Evolutionary conservation across 225 moss, liverwort and hornwort species (phyloP), one percentile per base, ranked within the genome.

Genomic region (Physcomitrium patens): DNA sequence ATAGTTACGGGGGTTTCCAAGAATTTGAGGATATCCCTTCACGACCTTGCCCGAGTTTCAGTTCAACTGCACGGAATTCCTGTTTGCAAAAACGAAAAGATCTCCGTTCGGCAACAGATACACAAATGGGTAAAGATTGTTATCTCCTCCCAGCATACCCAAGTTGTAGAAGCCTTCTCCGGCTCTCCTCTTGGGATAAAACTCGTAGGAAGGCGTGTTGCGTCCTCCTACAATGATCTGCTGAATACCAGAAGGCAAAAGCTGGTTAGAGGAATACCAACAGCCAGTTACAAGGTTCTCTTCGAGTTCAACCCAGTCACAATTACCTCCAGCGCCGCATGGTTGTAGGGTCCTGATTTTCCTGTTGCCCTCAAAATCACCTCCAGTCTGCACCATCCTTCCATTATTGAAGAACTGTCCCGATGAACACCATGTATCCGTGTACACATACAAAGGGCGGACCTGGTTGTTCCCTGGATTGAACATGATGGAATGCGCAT

Each of bases 41-140:
- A 82, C 43, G 24, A 86, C 86, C 1, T 0, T 15, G 23, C 84
- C 65, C 50, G 1, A 66, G 12, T 76, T 78, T 76, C 86, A 84
- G 73, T 86, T 45, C 31, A 79, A 80, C 9, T 82, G 65, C 11
- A 89, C 84, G 12, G 89, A 89, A 37, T 89, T 77, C 8, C 61
- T 64, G 82, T 80, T 82, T 19, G 89, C 89, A 45, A 89, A 89
- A 27, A 89, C 80, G 79, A 76, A 89, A n/a, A 89, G 75, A 28
- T 77, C 70, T 12, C 81, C 89, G 26, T 65, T 46, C 0, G 89
- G 89, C 2, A 86, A 75, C 24, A 89, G 75, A 43, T 73, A 76
- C 9, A 89, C 86, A 17, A 69, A 89, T 0, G 89, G 89, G 48
- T 89, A 89, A 2, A 37, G 55, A 24, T 82, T 89, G 53, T 89